Conservation (phyloP, 2,329 filamentous ascomycete species). For the Celoporthe dispersa region DNA sequence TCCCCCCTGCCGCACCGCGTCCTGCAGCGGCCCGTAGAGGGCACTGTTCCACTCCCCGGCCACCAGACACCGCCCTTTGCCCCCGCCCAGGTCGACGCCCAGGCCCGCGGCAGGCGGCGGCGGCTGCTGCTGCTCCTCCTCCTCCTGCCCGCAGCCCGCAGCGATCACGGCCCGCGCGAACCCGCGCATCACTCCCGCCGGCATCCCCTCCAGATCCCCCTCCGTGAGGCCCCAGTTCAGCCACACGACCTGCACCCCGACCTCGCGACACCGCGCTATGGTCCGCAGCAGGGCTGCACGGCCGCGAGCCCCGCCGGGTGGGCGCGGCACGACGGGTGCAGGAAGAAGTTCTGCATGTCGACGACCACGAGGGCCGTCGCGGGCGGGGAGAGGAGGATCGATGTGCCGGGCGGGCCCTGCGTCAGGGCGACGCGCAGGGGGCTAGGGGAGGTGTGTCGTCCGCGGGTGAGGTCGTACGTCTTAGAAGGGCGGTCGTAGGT, state of each 20-base stretch:
- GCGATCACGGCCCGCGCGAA: constrained; percentile 49
- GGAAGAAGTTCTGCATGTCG: constrained; percentile 59
- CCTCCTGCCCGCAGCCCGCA: neutral
- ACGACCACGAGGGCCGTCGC: constrained; percentile 54
- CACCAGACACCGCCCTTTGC: constrained; percentile 52
- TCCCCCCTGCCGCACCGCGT: constrained; percentile 45
- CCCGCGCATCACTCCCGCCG: constrained; percentile 51
- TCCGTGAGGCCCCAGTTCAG: constrained; percentile 63
- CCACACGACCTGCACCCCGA: constrained; percentile 57
- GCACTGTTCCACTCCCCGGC: constrained; percentile 60
- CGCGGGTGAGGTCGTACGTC: constrained; percentile 39
- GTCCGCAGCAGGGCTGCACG: constrained; percentile 45
- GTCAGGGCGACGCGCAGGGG: constrained; percentile 36
- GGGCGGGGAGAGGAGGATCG: constrained; percentile 45
- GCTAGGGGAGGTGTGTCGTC: constrained; percentile 12
- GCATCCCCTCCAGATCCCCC: constrained; percentile 53
- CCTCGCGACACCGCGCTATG: constrained; percentile 50
- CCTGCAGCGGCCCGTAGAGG: constrained; percentile 52
- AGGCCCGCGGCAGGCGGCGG: constrained; percentile 39
- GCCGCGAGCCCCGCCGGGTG: constrained; percentile 48
- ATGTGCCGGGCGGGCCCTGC: constrained; percentile 36
- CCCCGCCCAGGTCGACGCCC: constrained; percentile 51
- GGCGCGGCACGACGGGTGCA: constrained; percentile 46
- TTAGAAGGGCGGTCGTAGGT: constrained; percentile 35
- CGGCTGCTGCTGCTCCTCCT: neutral